Percentiles rank a stretch among this genome's conserved stretches.
Evolutionary conservation across 1,284 basidiomycete species (phyloP).

Genomic region (Trichosporon inkin): DNA sequence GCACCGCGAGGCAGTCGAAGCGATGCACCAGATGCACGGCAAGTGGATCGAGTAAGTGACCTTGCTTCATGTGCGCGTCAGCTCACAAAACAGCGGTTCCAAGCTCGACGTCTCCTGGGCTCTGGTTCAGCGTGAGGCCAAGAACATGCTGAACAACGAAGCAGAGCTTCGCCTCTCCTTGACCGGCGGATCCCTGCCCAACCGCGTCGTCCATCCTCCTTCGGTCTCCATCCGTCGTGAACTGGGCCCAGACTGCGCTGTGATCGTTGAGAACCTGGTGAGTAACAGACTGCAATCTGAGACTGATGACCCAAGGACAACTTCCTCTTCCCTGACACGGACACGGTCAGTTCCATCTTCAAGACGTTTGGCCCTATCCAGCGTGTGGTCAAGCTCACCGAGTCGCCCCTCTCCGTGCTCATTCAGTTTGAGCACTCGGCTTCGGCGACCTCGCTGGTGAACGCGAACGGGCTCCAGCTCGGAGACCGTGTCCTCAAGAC

Average conservation of each 20-base stretch:
- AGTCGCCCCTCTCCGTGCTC: slow-evolving; percentile 25
- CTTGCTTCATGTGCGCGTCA: not conserved
- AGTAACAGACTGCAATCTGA: not conserved
- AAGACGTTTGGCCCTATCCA: slow-evolving; percentile 35
- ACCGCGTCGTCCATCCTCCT: slow-evolving; percentile 46
- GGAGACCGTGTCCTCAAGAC: slow-evolving; percentile 25
- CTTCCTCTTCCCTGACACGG: slow-evolving; percentile 32
- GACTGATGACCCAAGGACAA: slow-evolving; percentile 33
- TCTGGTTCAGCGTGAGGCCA: slow-evolving; percentile 42
- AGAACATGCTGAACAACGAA: slow-evolving; percentile 26
- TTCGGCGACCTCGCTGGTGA: slow-evolving; percentile 33
- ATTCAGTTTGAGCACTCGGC: slow-evolving; percentile 37
- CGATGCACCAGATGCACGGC: slow-evolving; percentile 39
- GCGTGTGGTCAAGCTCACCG: slow-evolving; percentile 30
- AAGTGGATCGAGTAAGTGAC: slow-evolving; percentile 37
- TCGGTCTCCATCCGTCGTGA: slow-evolving; percentile 26
- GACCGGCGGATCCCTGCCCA: slow-evolving; percentile 27
- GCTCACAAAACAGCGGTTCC: slow-evolving; percentile 32
- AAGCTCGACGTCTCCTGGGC: slow-evolving; percentile 47
- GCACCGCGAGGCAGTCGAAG: slow-evolving; percentile 36
- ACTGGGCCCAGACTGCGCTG: slow-evolving; percentile 26
- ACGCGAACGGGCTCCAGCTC: slow-evolving; percentile 32
- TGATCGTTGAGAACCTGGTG: slow-evolving; percentile 43
- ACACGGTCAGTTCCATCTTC: slow-evolving; percentile 35
- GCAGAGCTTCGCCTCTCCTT: slow-evolving; percentile 19